Percentiles rank a stretch among this genome's conserved stretches.
Conservation (phyloP, 345 rosid species). For the Citrus maxima region DNA sequence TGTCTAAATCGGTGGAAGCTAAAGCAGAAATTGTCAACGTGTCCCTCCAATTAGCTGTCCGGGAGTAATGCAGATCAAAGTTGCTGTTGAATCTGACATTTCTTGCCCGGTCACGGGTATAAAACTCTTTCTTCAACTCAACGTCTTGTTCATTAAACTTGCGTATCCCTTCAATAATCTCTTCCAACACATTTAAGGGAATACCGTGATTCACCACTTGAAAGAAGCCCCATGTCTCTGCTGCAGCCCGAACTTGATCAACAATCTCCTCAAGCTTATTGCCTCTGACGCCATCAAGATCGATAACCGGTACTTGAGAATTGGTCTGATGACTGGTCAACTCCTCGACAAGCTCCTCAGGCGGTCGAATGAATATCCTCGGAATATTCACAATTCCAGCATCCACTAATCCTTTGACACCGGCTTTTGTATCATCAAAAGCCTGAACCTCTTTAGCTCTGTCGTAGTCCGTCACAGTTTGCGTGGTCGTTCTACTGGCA, state of each 20-base stretch:
- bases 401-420: constrained; percentile 40
- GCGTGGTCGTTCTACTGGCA: no score
- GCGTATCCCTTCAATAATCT: background rate
- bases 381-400: constrained; percentile 25
- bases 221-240: constrained; percentile 39
- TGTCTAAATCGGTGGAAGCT: background rate
- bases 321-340: background rate
- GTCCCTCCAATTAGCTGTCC: constrained; percentile 32
- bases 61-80: constrained; percentile 12
- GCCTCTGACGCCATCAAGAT: constrained; percentile 7
- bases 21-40: background rate
- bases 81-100: constrained; percentile 13
- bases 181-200: constrained; percentile 13
- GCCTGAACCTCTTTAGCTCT: constrained; percentile 27
- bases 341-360: background rate
- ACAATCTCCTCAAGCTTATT: constrained; percentile 13
- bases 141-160: constrained; percentile 15
- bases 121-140: constrained; percentile 21
- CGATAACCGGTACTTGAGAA: constrained; percentile 11
- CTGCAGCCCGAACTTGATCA: constrained; percentile 27
- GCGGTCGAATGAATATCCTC: constrained; percentile 5
- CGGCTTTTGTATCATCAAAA: constrained; percentile 39
- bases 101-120: background rate
- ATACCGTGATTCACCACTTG: constrained; percentile 53
- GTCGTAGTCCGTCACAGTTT: background rate